Conservation (phyloP, 768 basidiomycete genomes). For the Rubroboletus satanas region DNA sequence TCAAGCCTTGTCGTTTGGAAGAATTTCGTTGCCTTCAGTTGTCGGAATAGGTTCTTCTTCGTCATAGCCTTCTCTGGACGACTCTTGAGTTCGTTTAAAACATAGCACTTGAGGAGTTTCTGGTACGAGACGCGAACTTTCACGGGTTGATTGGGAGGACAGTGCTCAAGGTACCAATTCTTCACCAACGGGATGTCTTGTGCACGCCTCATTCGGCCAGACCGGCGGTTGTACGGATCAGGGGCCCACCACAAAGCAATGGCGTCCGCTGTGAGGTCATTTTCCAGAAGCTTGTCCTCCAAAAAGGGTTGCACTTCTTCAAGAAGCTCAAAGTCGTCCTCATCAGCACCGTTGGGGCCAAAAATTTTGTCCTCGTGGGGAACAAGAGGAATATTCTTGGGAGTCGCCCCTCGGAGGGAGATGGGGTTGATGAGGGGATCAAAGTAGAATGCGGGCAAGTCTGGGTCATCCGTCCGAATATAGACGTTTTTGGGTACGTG, state of each 20-base stretch:
- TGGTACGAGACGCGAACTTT: constrained; percentile 99
- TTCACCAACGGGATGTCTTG: constrained; percentile 96
- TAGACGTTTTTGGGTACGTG: constrained; percentile 97
- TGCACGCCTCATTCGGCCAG: constrained; percentile 88
- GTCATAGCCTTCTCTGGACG: constrained; percentile 94
- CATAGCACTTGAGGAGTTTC: constrained; percentile 93
- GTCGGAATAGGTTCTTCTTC: constrained; percentile 95
- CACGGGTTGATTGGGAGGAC: constrained; percentile 91
- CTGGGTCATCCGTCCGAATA: constrained; percentile 99
- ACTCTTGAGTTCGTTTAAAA: constrained; percentile 89
- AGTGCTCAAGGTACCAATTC: constrained; percentile 98
- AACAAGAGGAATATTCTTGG: constrained; percentile 79
- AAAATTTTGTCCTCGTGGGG: constrained; percentile 93
- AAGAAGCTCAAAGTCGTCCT: constrained; percentile 85
- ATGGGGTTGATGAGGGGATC: constrained; percentile 98
- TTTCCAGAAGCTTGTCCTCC: constrained; percentile 73
- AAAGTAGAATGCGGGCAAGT: constrained; percentile 98
- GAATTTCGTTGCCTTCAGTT: constrained; percentile 98
- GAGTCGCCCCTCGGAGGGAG: constrained; percentile 78
- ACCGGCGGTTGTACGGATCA: constrained; percentile 90
- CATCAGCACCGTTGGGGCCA: constrained; percentile 79
- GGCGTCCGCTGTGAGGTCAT: constrained; percentile 90
- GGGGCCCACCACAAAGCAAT: constrained; percentile 99
- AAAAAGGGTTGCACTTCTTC: constrained; percentile 78
- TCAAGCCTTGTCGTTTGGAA: constrained; percentile 98